A percentile compares a stretch with the other conserved stretches of the same genome.
Conservation (phyloP, 1,284 basidiomycete genomes). For the Boletus sp. region DNA sequence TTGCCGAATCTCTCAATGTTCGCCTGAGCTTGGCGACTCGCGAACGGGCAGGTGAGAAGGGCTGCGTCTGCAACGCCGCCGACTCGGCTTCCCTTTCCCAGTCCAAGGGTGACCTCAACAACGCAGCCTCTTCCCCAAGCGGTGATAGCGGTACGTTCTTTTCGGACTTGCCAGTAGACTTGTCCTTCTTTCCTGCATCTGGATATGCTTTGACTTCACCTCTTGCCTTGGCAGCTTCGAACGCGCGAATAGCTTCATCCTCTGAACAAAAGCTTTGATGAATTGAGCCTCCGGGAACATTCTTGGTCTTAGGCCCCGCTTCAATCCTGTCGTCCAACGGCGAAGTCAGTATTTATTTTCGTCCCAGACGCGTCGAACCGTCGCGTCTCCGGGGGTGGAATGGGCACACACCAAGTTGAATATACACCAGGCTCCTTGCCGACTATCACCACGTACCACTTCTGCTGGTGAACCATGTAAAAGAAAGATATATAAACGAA, state of each 20-base stretch:
- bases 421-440: constrained; percentile 47
- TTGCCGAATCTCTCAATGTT: constrained; percentile 11
- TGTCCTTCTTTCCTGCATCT: not conserved
- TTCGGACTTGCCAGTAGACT: not conserved
- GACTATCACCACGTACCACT: constrained; percentile 45
- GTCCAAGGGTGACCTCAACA: constrained; percentile 16
- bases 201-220: constrained; percentile 23
- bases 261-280: constrained; percentile 41
- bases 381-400: constrained; percentile 7
- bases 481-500: not conserved
- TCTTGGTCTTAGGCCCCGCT: constrained; percentile 37
- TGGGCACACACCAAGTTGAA: constrained; percentile 40
- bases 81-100: constrained; percentile 3
- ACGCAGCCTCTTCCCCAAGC: constrained; percentile 10
- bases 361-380: constrained; percentile 9
- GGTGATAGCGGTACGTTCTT: constrained; percentile 14
- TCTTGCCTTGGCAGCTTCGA: constrained; percentile 31
- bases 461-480: constrained; percentile 35
- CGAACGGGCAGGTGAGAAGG: constrained; percentile 4
- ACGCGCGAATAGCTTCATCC: constrained; percentile 42
- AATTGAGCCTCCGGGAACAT: constrained; percentile 40
- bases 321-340: constrained; percentile 39
- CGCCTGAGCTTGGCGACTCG: constrained; percentile 9
- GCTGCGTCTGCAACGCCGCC: not conserved
- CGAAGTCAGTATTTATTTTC: constrained; percentile 6